Conservation (phyloP, 345 rosid species). For the Hirschfeldia incana region DNA sequence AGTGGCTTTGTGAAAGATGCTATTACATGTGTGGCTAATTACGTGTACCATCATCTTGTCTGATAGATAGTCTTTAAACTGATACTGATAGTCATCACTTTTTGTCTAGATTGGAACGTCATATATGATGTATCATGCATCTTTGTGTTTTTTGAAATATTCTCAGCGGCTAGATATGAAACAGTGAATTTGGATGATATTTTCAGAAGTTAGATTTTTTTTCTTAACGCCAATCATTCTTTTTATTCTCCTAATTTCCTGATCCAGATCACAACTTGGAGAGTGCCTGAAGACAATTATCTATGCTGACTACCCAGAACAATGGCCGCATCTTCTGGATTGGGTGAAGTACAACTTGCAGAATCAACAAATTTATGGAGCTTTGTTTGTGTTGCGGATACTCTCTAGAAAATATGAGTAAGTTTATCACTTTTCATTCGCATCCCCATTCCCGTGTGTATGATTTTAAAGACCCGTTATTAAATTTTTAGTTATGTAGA, state of each 20-base stretch:
- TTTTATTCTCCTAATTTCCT: neutral
- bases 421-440: neutral
- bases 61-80: neutral
- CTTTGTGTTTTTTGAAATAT: neutral
- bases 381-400: slow-evolving; percentile 2
- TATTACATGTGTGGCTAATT: neutral
- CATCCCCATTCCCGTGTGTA: neutral
- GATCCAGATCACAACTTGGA: neutral
- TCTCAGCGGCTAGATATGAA: neutral
- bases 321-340: neutral
- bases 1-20: neutral
- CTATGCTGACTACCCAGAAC: neutral
- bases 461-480: neutral
- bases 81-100: neutral
- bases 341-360: neutral
- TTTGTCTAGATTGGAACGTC: too few relatives aligned
- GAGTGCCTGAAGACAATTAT: neutral
- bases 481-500: neutral
- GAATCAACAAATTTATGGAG: neutral
- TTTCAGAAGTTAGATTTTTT: neutral
- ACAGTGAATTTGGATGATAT: neutral
- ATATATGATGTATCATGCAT: too few relatives aligned
- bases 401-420: neutral
- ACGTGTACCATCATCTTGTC: neutral
- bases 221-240: neutral